These are phyloP conservation scores for Plectosphaerella cucumerina DNA, from an alignment of 2,329 filamentous ascomycete genomes.

Conservation along the genomic window DNA sequence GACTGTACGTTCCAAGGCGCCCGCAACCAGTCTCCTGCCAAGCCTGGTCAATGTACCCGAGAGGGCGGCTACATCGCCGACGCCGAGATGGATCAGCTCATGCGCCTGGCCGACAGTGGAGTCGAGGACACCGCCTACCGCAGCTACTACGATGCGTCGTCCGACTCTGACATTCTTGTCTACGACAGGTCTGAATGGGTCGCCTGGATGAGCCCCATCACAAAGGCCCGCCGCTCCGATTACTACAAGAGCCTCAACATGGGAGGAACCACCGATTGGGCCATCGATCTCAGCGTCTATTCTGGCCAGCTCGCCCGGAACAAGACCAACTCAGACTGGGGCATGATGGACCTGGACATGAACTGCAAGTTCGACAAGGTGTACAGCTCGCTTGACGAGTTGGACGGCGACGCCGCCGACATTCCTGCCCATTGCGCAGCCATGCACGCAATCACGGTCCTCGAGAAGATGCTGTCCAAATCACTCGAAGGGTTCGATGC, in stretches of 20 bases:
- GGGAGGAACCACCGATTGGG: conserved; percentile 1
- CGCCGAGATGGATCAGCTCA: conserved; percentile 21
- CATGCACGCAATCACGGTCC: neutral
- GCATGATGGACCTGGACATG: neutral
- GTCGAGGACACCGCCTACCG: neutral
- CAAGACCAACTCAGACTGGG: neutral
- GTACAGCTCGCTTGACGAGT: neutral
- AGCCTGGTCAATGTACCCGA: conserved; percentile 20
- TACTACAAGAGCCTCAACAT: neutral
- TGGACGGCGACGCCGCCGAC: neutral
- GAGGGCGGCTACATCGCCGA: conserved; percentile 25
- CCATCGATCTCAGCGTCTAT: neutral
- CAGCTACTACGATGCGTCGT: neutral
- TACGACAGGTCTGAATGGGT: conserved; percentile 5
- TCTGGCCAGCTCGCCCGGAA: neutral
- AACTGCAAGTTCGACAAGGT: neutral
- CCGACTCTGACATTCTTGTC: neutral
- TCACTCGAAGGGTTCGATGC: neutral
- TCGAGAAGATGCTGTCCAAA: neutral
- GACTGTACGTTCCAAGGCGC: conserved; percentile 19
- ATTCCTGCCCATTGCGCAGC: neutral
- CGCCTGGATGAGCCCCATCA: neutral
- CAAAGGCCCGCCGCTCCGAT: neutral
- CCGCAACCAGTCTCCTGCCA: conserved; percentile 12
- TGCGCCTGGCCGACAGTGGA: conserved; percentile 7